Evolutionary conservation across 2,329 filamentous ascomycete genomes (phyloP).

Genomic region (Fusarium buharicum): DNA sequence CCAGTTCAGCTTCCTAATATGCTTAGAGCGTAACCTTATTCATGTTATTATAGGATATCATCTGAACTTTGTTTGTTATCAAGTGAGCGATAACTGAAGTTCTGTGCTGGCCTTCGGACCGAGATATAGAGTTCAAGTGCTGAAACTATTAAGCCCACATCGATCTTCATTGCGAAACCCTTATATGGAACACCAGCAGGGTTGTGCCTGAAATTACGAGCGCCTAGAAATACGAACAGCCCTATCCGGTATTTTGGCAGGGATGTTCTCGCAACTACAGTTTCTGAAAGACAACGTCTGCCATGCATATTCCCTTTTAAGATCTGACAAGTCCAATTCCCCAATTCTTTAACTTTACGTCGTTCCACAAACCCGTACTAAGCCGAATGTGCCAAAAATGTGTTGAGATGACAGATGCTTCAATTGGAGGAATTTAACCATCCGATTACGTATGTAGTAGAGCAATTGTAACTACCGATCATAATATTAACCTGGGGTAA

Average conservation of each 20-base stretch:
- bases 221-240: constrained; percentile 10
- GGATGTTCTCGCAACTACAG: neutral
- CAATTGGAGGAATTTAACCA: constrained; percentile 7
- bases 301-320: constrained; percentile 24
- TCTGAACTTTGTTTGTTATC: too few relatives aligned
- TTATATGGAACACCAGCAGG: neutral
- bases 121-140: neutral
- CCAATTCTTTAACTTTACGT: constrained; percentile 26
- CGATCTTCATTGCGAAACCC: constrained; percentile 6
- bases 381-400: neutral
- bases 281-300: neutral
- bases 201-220: neutral
- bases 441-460: constrained; percentile 18
- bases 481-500: neutral
- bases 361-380: constrained; percentile 16
- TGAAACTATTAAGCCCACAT: constrained; percentile 1
- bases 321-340: constrained; percentile 19
- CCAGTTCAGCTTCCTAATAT: neutral
- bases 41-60: neutral
- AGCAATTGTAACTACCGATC: neutral
- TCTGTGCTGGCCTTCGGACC: constrained; percentile 4
- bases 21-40: neutral
- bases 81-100: neutral
- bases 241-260: neutral
- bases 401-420: neutral